Conservation (phyloP, 2,329 filamentous ascomycete genomes). For the Arthrinium puccinioides region DNA sequence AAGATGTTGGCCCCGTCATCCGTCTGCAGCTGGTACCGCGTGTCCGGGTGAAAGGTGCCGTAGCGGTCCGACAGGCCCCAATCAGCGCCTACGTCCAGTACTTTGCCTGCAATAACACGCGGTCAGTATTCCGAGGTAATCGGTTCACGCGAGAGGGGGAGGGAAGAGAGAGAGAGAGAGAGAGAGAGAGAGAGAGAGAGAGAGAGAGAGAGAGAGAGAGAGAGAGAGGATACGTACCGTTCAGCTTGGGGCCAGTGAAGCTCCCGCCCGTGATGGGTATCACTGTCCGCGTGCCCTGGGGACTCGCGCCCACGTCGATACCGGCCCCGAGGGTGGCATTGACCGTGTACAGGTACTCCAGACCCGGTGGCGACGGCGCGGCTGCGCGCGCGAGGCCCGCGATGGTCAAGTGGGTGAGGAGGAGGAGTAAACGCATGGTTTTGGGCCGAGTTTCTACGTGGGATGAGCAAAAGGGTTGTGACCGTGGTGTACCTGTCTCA, state of each 20-base stretch:
- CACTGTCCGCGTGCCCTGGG: slow-evolving; percentile 13
- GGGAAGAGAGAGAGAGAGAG: no score
- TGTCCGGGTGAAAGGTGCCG: slow-evolving; percentile 20
- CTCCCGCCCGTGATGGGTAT: slow-evolving; percentile 21
- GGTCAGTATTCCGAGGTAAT: no score
- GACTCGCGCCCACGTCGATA: slow-evolving; percentile 15
- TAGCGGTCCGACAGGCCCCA: slow-evolving; percentile 18
- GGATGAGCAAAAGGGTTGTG: no score
- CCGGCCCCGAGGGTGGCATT: slow-evolving; percentile 16
- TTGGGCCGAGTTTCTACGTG: no score
- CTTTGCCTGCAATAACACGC: slow-evolving; percentile 16
- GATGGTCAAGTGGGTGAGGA: neutral
- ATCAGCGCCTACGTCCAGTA: slow-evolving; percentile 21
- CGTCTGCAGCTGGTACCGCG: slow-evolving; percentile 21
- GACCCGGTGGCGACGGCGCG: slow-evolving; percentile 10
- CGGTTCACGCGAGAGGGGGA: no score
- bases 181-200: neutral
- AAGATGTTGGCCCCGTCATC: slow-evolving; percentile 22
- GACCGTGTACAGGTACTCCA: slow-evolving; percentile 19
- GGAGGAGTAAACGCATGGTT: no score
- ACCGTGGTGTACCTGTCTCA: no score
- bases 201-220: neutral
- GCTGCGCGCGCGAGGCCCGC: neutral
- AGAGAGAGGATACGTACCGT: slow-evolving; percentile 1
- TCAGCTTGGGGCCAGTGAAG: slow-evolving; percentile 17